Percentiles rank a stretch among this genome's conserved stretches.
phyloP scores from a whole-genome alignment of 306 rosid species.

The Ormosia semicastrata region DNA sequence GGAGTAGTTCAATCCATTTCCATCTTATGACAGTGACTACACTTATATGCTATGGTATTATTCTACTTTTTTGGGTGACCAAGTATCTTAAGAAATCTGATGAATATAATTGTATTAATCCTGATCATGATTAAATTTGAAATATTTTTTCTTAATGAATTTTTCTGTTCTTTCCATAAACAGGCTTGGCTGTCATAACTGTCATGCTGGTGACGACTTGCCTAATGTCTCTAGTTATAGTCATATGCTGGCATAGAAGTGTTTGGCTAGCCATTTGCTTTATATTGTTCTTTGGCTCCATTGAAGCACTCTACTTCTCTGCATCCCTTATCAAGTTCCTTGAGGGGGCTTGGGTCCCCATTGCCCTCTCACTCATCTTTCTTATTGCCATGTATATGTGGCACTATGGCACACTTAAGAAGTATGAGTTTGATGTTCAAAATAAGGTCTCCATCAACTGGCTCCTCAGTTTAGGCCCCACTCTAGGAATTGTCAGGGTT shows the following conservation, averaged over 20 bases:
- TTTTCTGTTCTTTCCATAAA: conserved; percentile 21
- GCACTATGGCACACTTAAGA: conserved; percentile 94
- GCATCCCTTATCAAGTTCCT: conserved; percentile 94
- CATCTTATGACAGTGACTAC: background rate
- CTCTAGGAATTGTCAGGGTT: conserved; percentile 85
- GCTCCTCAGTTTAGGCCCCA: conserved; percentile 82
- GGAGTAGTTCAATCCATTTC: background rate
- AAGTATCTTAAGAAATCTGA: background rate
- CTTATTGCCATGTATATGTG: conserved; percentile 81
- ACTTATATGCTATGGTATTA: background rate
- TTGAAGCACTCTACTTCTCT: conserved; percentile 96
- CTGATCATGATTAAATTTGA: background rate
- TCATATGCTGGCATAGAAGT: conserved; percentile 87
- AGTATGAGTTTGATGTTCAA: conserved; percentile 91
- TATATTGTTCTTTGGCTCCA: conserved; percentile 82
- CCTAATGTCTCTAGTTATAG: conserved; percentile 93
- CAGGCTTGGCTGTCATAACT: conserved; percentile 97
- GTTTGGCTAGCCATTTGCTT: conserved; percentile 67
- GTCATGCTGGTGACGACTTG: conserved; percentile 96
- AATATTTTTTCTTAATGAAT: background rate
- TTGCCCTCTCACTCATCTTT: conserved; percentile 89
- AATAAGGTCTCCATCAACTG: conserved; percentile 94
- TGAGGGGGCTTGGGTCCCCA: conserved; percentile 98
- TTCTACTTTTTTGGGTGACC: background rate
- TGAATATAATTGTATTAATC: background rate